Percentiles rank a stretch among this genome's conserved stretches.
Evolutionary conservation across 306 rosid genomes (phyloP).

Genomic region (Dalbergia cochinchinensis): DNA sequence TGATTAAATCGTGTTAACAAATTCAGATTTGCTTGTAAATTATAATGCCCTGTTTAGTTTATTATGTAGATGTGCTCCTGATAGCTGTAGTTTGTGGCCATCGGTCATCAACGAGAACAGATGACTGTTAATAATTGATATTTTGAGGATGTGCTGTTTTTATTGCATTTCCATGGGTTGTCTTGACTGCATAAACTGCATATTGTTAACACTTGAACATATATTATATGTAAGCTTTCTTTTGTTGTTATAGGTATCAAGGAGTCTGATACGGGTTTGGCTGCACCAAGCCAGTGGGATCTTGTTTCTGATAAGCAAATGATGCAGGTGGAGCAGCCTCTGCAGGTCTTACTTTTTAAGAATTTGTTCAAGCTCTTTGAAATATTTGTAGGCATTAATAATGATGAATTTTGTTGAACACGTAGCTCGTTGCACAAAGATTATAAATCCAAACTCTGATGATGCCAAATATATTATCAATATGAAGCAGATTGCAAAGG

Average conservation of each 20-base stretch:
- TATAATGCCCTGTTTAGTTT: not conserved
- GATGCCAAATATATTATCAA: conserved; percentile 93
- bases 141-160: not conserved
- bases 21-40: not conserved
- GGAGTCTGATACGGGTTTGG: conserved; percentile 93
- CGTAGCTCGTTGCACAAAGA: conserved; percentile 95
- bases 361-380: not conserved
- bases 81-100: conserved; percentile 8
- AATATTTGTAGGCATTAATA: conserved; percentile 31
- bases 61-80: conserved; percentile 11
- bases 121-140: conserved; percentile 29
- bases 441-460: conserved; percentile 87
- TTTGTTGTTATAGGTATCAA: conserved; percentile 68
- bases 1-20: conserved; percentile 2
- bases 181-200: conserved; percentile 19
- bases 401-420: conserved; percentile 42
- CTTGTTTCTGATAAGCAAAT: conserved; percentile 91
- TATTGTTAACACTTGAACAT: not conserved
- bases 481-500: conserved; percentile 94
- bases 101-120: conserved; percentile 17
- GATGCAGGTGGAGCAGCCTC: conserved; percentile 99
- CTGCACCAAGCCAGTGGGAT: conserved; percentile 97
- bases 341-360: conserved; percentile 62
- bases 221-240: not conserved
- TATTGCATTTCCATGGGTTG: not conserved